These are phyloP conservation scores for Cercospora sesami DNA, from an alignment of 2,329 filamentous ascomycete genomes.

Conservation along the genomic window DNA sequence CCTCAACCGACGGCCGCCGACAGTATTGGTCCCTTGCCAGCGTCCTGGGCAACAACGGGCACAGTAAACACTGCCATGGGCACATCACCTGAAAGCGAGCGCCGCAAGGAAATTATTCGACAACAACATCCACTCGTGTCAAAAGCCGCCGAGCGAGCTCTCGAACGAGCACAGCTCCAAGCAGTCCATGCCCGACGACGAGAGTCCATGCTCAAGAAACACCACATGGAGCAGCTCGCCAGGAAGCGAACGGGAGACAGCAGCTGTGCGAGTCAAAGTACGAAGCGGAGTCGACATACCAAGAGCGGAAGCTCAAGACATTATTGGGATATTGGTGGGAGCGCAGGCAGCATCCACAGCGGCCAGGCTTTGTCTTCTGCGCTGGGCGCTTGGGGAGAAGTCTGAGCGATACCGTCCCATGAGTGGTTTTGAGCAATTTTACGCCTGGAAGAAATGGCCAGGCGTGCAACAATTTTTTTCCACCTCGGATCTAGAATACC, in stretches of 20 bases:
- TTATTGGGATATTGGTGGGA: slow-evolving; percentile 89
- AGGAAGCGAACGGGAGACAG: slow-evolving; percentile 44
- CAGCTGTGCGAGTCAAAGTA: slow-evolving; percentile 87
- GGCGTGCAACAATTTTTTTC: background rate
- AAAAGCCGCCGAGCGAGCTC: slow-evolving; percentile 48
- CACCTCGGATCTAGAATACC: slow-evolving; percentile 4
- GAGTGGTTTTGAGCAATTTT: background rate
- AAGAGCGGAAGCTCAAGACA: slow-evolving; percentile 68
- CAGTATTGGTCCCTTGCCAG: slow-evolving; percentile 32
- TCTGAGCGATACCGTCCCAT: slow-evolving; percentile 42
- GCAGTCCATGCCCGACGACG: slow-evolving; percentile 22
- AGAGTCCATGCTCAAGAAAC: slow-evolving; percentile 23
- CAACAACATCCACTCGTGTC: slow-evolving; percentile 86
- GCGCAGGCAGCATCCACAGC: slow-evolving; percentile 66
- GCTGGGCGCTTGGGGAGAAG: slow-evolving; percentile 78
- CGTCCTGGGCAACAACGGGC: slow-evolving; percentile 38
- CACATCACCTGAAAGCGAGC: slow-evolving; percentile 61
- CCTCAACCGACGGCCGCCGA: slow-evolving; percentile 27
- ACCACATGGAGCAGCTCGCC: slow-evolving; percentile 47
- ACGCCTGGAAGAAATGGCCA: background rate
- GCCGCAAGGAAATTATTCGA: slow-evolving; percentile 78
- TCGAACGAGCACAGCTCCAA: slow-evolving; percentile 41
- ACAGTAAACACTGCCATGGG: slow-evolving; percentile 44
- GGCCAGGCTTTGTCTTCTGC: slow-evolving; percentile 35
- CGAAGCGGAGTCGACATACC: slow-evolving; percentile 64